A percentile compares a stretch with the other conserved stretches of the same genome.
Evolutionary conservation across 2,329 filamentous ascomycete species (phyloP).

Genomic region (Xylariales sp.): DNA sequence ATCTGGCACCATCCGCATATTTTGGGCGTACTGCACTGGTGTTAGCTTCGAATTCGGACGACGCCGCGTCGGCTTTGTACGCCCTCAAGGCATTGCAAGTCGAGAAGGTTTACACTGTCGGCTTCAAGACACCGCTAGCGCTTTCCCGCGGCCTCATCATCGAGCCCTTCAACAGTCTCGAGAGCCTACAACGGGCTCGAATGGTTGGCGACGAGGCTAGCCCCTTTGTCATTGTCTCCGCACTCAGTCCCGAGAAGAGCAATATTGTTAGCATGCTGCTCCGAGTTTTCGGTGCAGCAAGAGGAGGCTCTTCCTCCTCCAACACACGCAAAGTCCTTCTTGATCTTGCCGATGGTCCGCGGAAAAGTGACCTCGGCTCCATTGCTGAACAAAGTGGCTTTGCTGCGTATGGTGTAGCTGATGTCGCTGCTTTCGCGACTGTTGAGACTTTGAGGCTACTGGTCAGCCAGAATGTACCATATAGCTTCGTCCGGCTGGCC

Average conservation of each 20-base stretch:
- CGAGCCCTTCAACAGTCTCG: conserved; percentile 75
- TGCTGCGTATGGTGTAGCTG: conserved; percentile 72
- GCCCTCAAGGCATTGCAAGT: conserved; percentile 72
- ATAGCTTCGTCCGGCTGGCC: conserved; percentile 79
- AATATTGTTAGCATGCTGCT: conserved; percentile 73
- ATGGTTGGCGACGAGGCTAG: conserved; percentile 47
- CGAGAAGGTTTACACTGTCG: conserved; percentile 78
- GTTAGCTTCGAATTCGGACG: conserved; percentile 66
- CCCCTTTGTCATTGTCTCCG: conserved; percentile 78
- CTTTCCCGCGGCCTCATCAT: conserved; percentile 66
- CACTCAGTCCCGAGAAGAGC: conserved; percentile 72
- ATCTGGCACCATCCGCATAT: conserved; percentile 80
- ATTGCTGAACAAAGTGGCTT: conserved; percentile 74
- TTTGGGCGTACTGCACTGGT: conserved; percentile 71
- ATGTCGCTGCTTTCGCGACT: conserved; percentile 79
- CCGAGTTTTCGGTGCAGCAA: conserved; percentile 59
- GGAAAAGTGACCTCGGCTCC: conserved; percentile 63
- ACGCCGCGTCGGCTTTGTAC: conserved; percentile 75
- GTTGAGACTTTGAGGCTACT: conserved; percentile 75
- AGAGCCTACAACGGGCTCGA: conserved; percentile 52
- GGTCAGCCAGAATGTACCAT: conserved; percentile 82
- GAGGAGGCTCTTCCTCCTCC: conserved; percentile 20
- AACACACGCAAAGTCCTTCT: conserved; percentile 63
- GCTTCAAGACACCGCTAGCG: conserved; percentile 62
- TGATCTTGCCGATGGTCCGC: conserved; percentile 65